Base-by-base conservation (phyloP, 2,329 filamentous ascomycete species). In the Hysterium pulicare region DNA sequence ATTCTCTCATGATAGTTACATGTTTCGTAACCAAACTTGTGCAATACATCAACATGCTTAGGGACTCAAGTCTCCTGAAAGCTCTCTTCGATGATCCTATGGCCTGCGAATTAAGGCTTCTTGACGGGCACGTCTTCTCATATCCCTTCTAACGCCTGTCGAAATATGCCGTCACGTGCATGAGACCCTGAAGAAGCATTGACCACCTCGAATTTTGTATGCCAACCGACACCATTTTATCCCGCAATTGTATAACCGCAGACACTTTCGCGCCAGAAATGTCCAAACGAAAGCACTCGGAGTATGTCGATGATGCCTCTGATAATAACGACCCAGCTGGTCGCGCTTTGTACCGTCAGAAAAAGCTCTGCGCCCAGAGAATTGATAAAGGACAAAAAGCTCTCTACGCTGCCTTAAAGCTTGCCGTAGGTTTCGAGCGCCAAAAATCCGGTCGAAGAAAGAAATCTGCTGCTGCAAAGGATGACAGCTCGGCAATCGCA, bases 351-450 rank as follows among this genome's bases (percentile, higher is more conserved):
- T 46, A 44, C 19, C 43, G 35, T 32, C 54, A 59, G 36, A 56
- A 54, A 38, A 60, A 55, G 22, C 42, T 51, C n/a, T 55, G 55
- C 46, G 40, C 49, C 51, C 71, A 71, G 40, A 72, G 74, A 48
- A 69, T 82, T 44, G 66, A 74, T 23, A 69, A 74, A 35, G 74
- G 75, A 54, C 73, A 76, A 49, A 81, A 79, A 58, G 74, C 82
- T 26, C 71, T 91, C 7, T 37, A 57, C 22, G 76, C 76, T 47
- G 84, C 83, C 1, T 73, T 91, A 46, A 89, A 89, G 65, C 72
- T 76, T 9, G 84, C 83, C 43, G 88, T 87, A 60, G 83, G 83
- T 35, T 85, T 88, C 58, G 87, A 91, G 71, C 77, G 86, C 34
- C 87, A 91, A 68, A 86, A 89, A 50, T 76, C 83, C 44, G 76